Evolutionary conservation across 139 green algal genomes (phyloP).

Genomic region (Chlamydomonas asymmetrica): DNA sequence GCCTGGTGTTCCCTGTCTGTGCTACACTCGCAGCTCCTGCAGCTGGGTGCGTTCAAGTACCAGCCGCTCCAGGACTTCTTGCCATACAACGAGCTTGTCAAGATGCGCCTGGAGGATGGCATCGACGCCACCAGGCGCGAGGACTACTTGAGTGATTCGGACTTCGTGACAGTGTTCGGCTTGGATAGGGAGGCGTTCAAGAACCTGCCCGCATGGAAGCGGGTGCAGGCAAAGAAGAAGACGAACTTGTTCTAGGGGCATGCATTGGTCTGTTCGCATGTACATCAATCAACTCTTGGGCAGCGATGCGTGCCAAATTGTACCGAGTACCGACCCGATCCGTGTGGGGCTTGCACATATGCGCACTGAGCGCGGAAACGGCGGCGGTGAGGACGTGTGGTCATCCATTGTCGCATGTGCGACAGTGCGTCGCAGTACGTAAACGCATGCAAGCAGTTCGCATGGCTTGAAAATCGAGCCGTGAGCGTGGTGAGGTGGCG

Average conservation of each 20-base stretch:
- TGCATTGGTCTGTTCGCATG: no score
- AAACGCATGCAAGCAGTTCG: no score
- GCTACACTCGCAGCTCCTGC: constrained; percentile 22
- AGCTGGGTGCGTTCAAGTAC: constrained; percentile 35
- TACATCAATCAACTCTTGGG: no score
- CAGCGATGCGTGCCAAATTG: no score
- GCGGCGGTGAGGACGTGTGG: no score
- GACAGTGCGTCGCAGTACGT: no score
- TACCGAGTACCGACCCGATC: no score
- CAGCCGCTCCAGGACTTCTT: constrained; percentile 40
- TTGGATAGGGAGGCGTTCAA: constrained; percentile 35
- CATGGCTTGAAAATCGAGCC: no score
- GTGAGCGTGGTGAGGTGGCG: no score
- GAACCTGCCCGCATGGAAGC: constrained; percentile 38
- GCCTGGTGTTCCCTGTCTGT: not conserved
- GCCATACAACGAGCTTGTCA: constrained; percentile 47
- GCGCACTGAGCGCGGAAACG: no score
- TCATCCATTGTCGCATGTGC: no score
- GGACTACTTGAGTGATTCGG: constrained; percentile 53
- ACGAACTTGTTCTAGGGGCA: constrained; percentile 39
- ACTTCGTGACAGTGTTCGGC: constrained; percentile 47
- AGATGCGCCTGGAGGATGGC: constrained; percentile 54
- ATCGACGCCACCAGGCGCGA: constrained; percentile 61
- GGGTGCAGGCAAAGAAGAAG: constrained; percentile 44
- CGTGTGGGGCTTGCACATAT: no score